Evolutionary conservation across 2,329 filamentous ascomycete species (phyloP).

Genomic region (Immersiporthe knoxdaviesiana): DNA sequence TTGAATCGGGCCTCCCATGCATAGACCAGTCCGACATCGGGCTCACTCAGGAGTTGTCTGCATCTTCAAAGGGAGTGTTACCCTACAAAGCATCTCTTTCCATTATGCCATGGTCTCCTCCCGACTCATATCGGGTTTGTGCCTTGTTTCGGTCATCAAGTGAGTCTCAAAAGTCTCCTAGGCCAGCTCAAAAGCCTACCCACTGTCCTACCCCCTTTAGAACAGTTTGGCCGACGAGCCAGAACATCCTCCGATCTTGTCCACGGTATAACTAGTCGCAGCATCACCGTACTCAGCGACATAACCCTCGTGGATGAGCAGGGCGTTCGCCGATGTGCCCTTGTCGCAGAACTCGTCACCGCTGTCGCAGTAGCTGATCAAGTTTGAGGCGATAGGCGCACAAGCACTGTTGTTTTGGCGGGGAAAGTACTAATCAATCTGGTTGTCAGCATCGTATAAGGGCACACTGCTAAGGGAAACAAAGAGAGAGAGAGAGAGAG

Average conservation of each 20-base stretch:
- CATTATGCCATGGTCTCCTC: background rate
- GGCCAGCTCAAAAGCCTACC: background rate
- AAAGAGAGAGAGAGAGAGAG: background rate
- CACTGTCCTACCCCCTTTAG: background rate
- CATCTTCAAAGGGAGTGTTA: background rate
- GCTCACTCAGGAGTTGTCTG: background rate
- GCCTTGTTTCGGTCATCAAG: background rate
- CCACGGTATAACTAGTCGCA: slow-evolving; percentile 28
- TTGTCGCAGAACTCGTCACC: slow-evolving; percentile 33
- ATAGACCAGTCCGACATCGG: background rate
- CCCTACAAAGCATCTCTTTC: background rate
- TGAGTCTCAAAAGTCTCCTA: background rate
- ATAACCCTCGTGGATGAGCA: slow-evolving; percentile 30
- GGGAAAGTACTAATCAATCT: slow-evolving; percentile 27
- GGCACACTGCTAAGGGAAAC: too few species aligned
- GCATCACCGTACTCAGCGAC: slow-evolving; percentile 29
- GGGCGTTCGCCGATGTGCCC: slow-evolving; percentile 25
- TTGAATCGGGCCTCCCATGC: background rate
- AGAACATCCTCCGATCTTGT: slow-evolving; percentile 21
- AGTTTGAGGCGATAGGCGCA: slow-evolving; percentile 24
- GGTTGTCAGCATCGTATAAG: too few species aligned
- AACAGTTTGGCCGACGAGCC: background rate
- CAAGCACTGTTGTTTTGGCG: slow-evolving; percentile 29
- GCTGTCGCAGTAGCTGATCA: slow-evolving; percentile 32
- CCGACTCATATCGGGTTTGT: background rate